These are phyloP conservation scores for Aspergillus aculeatinus DNA, from an alignment of 2,329 filamentous ascomycete genomes.

Conservation along the genomic window DNA sequence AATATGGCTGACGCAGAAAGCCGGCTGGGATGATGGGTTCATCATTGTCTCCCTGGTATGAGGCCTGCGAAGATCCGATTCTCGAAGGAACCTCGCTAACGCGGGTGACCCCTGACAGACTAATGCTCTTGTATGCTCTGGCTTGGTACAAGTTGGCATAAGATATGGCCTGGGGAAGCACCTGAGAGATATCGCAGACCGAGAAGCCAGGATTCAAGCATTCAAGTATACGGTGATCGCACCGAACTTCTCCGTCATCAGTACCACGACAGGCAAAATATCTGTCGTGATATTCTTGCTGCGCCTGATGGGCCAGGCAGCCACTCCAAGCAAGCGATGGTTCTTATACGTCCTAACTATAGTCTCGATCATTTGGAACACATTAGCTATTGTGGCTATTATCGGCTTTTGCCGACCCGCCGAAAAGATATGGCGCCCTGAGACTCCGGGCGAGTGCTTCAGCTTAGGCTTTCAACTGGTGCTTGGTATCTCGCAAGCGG, in stretches of 20 bases:
- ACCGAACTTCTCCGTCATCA: slow-evolving; percentile 16
- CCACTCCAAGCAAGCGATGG: slow-evolving; percentile 8
- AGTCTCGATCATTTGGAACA: slow-evolving; percentile 16
- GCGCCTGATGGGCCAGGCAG: slow-evolving; percentile 11
- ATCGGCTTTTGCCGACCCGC: slow-evolving; percentile 16
- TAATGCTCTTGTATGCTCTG: slow-evolving; percentile 16
- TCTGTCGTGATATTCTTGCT: slow-evolving; percentile 19
- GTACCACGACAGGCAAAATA: slow-evolving; percentile 18
- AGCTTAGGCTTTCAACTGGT: slow-evolving; percentile 11
- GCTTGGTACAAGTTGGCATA: slow-evolving; percentile 11
- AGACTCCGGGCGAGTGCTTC: slow-evolving; percentile 14
- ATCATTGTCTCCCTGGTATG: slow-evolving; percentile 11
- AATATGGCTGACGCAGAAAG: not conserved
- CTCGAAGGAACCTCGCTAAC: not conserved
- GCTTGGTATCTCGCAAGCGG: slow-evolving; percentile 13
- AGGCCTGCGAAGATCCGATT: not conserved
- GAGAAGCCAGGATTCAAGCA: slow-evolving; percentile 4
- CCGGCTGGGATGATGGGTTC: slow-evolving; percentile 16
- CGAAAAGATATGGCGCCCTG: slow-evolving; percentile 14
- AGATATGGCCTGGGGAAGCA: slow-evolving; percentile 21
- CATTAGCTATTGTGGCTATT: slow-evolving; percentile 13
- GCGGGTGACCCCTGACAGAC: not conserved
- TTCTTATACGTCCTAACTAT: slow-evolving; percentile 16
- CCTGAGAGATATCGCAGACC: slow-evolving; percentile 8
- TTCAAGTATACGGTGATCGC: slow-evolving; percentile 18